Evolutionary conservation across 2,329 filamentous ascomycete genomes (phyloP).

Genomic region (Hypoxylon sp.): DNA sequence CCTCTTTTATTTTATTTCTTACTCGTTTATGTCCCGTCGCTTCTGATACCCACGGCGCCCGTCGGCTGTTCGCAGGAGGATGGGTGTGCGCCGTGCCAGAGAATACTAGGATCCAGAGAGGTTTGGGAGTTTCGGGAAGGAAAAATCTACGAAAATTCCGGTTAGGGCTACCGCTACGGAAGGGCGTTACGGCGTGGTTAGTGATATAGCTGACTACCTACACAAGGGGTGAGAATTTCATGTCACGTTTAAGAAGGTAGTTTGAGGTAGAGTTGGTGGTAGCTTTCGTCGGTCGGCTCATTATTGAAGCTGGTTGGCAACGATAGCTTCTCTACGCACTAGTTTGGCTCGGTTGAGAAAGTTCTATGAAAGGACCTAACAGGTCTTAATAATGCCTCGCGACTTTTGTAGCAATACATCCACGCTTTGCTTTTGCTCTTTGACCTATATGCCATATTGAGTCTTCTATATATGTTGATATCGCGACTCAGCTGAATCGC

Average conservation of each 20-base stretch:
- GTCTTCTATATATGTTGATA: slow-evolving; percentile 3
- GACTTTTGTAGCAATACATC: slow-evolving; percentile 29
- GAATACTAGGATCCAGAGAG: slow-evolving; percentile 19
- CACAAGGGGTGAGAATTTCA: slow-evolving; percentile 13
- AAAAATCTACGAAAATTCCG: slow-evolving; percentile 25
- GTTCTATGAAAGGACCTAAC: neutral
- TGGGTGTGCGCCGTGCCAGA: slow-evolving; percentile 19
- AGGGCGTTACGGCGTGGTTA: slow-evolving; percentile 27
- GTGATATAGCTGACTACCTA: slow-evolving; percentile 14
- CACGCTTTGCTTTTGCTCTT: slow-evolving; percentile 9
- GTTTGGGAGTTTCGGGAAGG: slow-evolving; percentile 40
- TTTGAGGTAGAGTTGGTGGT: slow-evolving; percentile 10
- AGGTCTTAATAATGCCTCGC: slow-evolving; percentile 7
- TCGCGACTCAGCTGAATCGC: neutral
- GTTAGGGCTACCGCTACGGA: slow-evolving; percentile 10
- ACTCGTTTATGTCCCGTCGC: slow-evolving; percentile 13
- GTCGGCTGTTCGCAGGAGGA: slow-evolving; percentile 18
- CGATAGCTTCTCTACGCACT: neutral
- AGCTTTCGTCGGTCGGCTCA: neutral
- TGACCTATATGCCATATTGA: neutral
- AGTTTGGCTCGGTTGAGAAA: slow-evolving; percentile 15
- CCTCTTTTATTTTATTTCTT: slow-evolving; percentile 10
- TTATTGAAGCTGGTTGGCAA: slow-evolving; percentile 7
- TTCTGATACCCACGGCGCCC: slow-evolving; percentile 38
- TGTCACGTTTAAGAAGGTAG: slow-evolving; percentile 17